Evolutionary conservation across 2,329 filamentous ascomycete genomes (phyloP).

Genomic region (Aspergillus nomiae): DNA sequence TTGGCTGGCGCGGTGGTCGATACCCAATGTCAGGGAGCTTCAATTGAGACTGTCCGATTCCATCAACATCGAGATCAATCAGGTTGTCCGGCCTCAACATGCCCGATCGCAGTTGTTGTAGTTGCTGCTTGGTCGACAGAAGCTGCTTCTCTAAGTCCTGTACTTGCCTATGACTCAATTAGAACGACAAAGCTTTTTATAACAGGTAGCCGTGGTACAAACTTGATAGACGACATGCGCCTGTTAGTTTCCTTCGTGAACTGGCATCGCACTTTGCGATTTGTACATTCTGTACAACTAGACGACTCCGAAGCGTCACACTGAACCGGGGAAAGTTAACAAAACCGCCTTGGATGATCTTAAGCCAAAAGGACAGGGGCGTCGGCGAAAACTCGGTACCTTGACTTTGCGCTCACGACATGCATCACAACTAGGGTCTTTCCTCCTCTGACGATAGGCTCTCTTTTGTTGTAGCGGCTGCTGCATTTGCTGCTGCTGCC

Average conservation of each 20-base stretch:
- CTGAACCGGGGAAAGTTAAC: constrained; percentile 34
- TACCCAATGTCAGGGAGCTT: constrained; percentile 67
- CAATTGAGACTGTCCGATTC: constrained; percentile 48
- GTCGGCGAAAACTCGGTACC: constrained; percentile 37
- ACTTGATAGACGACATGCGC: constrained; percentile 98
- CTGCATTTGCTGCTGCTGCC: constrained; percentile 59
- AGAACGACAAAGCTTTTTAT: constrained; percentile 13
- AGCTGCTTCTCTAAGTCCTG: constrained; percentile 96
- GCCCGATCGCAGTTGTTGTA: constrained; percentile 70
- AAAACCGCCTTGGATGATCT: not conserved
- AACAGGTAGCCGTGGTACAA: constrained; percentile 31
- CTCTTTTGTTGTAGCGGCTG: constrained; percentile 76
- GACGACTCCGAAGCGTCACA: constrained; percentile 96
- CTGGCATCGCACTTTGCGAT: constrained; percentile 94
- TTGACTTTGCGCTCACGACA: constrained; percentile 81
- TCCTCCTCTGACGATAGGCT: constrained; percentile 90
- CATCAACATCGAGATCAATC: constrained; percentile 46
- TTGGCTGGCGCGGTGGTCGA: constrained; percentile 65
- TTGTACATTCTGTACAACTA: constrained; percentile 96
- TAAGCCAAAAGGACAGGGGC: constrained; percentile 4
- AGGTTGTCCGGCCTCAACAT: constrained; percentile 54
- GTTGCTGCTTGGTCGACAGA: constrained; percentile 75
- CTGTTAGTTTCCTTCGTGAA: constrained; percentile 99
- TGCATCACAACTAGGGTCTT: constrained; percentile 96
- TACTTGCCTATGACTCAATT: constrained; percentile 64